Base-by-base conservation (phyloP, 352 stramenopile species). In the Blastocystis sp. region DNA sequence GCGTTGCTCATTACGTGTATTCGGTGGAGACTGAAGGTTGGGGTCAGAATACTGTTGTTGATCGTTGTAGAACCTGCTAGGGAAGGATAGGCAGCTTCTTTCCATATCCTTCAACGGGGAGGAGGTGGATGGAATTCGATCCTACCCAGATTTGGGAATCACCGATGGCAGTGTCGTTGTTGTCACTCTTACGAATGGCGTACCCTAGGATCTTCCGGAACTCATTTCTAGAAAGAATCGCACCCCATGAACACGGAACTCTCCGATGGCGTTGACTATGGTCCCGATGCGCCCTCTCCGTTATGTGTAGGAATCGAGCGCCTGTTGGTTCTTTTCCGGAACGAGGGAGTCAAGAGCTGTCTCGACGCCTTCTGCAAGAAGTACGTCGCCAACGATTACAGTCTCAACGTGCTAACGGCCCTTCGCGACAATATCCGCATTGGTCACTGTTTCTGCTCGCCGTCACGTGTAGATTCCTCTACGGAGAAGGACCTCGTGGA, bases 51-150 rank as follows among this genome's bases (percentile, higher is more conserved):
- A 2, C n/a, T 56, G 5, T 56, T 23, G 28, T 38, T 48, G 2
- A 60, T 48, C 7, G 14, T 14, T 52, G 41, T 48, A 76, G 66
- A 48, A 48, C 17, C 66, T 76, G n/a, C 66, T 76, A n/a, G 28
- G 34, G 48, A 41, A 76, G 38, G 66, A 76, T 76, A 23, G 53
- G 19, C 66, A 76, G 38, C 48, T 76, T 38, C 48, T 23, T 56
- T 23, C 66, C 38, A 45, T 76, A 17, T 56, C 66, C 23, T 76
- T 76, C 52, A 76, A 76, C 53, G 66, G 66, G 2, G 66, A 76
- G 21, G 66, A 59, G 14, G 3, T 76, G 9, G 66, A 76, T 56
- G 52, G n/a, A 34, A 59, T 38, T 4, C 4, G 52, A 23, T 59
- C 66, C 41, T 76, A 76, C 38, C 21, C 41, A 56, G 48, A 56